phyloP scores from a whole-genome alignment of 371 early-diverging fungal genomes.

The Coemansia sp. region DNA sequence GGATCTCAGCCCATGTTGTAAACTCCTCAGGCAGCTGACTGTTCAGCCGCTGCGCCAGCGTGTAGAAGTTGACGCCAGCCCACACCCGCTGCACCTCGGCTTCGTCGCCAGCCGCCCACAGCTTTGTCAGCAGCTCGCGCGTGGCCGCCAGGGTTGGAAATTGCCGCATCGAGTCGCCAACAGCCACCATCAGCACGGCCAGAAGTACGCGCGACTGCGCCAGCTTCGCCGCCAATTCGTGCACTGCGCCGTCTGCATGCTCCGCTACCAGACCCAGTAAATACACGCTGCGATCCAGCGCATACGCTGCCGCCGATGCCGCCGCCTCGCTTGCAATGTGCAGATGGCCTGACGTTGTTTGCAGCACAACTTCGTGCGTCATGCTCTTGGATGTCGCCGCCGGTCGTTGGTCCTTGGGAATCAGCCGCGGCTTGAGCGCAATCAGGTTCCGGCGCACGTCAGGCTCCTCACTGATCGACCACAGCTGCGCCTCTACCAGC shows the following conservation, averaged over 20 bases:
- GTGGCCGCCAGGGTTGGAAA: slow-evolving; percentile 25
- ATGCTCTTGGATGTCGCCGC: slow-evolving; percentile 8
- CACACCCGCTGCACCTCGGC: slow-evolving; percentile 14
- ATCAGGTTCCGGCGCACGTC: slow-evolving; percentile 38
- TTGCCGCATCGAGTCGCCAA: slow-evolving; percentile 44
- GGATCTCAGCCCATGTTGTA: slow-evolving; percentile 23
- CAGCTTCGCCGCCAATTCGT: slow-evolving; percentile 7
- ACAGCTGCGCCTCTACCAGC: slow-evolving; percentile 23
- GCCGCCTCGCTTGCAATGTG: slow-evolving; percentile 23
- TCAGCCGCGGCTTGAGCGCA: slow-evolving; percentile 42
- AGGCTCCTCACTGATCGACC: slow-evolving; percentile 39
- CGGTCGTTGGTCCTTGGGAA: slow-evolving; percentile 43
- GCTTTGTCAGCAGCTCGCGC: slow-evolving; percentile 24
- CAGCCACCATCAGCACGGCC: slow-evolving; percentile 27
- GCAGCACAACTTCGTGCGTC: slow-evolving; percentile 26
- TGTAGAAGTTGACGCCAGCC: slow-evolving; percentile 28
- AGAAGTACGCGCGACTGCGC: slow-evolving; percentile 28
- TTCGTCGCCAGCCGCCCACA: slow-evolving; percentile 22
- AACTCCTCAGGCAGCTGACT: slow-evolving; percentile 32
- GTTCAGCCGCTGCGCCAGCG: slow-evolving; percentile 34
- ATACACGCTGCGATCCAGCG: slow-evolving; percentile 32
- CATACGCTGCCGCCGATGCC: slow-evolving; percentile 39
- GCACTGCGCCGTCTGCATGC: background rate
- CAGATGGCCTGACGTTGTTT: slow-evolving; percentile 30
- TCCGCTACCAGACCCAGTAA: slow-evolving; percentile 20